Evolutionary conservation across 2,329 filamentous ascomycete species (phyloP).

Genomic region (Macrophomina tecta): DNA sequence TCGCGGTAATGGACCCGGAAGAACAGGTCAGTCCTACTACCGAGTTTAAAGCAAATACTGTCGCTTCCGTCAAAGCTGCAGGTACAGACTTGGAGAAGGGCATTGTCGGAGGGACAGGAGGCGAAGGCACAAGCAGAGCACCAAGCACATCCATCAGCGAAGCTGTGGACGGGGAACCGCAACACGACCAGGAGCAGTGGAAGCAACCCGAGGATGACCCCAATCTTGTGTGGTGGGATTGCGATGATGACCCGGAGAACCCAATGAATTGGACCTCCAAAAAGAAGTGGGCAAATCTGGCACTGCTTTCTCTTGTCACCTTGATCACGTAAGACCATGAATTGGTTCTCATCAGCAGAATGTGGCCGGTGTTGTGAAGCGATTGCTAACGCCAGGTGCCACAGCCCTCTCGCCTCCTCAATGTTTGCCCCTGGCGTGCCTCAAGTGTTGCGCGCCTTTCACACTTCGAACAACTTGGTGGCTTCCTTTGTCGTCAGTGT

Average conservation of each 20-base stretch:
- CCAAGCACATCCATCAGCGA: constrained; percentile 11
- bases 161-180: neutral
- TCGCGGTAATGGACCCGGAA: neutral
- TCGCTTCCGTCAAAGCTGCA: neutral
- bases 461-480: constrained; percentile 39
- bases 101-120: neutral
- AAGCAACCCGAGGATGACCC: neutral
- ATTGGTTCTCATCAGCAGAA: no score
- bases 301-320: constrained; percentile 42
- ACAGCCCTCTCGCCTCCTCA: constrained; percentile 43
- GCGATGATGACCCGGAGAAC: constrained; percentile 42
- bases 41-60: neutral
- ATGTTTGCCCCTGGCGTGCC: constrained; percentile 41
- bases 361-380: neutral
- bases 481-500: constrained; percentile 47
- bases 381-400: neutral
- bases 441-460: constrained; percentile 41
- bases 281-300: constrained; percentile 47
- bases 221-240: constrained; percentile 23
- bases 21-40: neutral
- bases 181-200: constrained; percentile 1
- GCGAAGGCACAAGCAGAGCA: constrained; percentile 1
- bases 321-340: constrained; percentile 41
- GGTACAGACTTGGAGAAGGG: constrained; percentile 2
- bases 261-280: constrained; percentile 46